Conservation (phyloP, 148 eudicot species). For the Rhododendron ferrugineum region DNA sequence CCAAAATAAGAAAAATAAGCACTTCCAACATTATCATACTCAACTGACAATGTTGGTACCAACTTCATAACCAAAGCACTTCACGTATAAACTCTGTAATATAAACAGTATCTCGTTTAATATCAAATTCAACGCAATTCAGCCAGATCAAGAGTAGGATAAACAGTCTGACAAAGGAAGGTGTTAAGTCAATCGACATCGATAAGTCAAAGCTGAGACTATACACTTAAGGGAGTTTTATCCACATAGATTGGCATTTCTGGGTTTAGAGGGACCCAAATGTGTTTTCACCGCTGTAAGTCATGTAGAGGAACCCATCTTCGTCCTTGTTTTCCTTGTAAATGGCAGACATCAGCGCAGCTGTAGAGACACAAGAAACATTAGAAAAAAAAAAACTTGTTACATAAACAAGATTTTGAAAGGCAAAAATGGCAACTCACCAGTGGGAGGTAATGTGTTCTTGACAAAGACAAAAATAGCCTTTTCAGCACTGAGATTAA, state of each 20-base stretch:
- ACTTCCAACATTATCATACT: neutral
- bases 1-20: neutral
- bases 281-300: slow-evolving; percentile 55
- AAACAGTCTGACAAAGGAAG: neutral
- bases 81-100: neutral
- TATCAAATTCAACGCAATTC: neutral
- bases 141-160: neutral
- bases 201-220: slow-evolving; percentile 2
- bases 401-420: neutral
- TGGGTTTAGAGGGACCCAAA: slow-evolving; percentile 26
- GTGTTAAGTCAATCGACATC: neutral
- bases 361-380: neutral
- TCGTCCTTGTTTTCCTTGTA: slow-evolving; percentile 65
- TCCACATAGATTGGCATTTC: neutral
- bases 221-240: slow-evolving; percentile 10
- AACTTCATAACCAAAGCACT: neutral
- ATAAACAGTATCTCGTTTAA: neutral
- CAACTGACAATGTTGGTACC: neutral
- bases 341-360: slow-evolving; percentile 14
- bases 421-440: neutral
- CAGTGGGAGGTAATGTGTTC: slow-evolving; percentile 12
- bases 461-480: slow-evolving; percentile 17
- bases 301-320: slow-evolving; percentile 59
- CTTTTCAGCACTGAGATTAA: slow-evolving; percentile 9
- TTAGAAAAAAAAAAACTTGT: neutral